Evolutionary conservation across 2,329 filamentous ascomycete genomes (phyloP).

Genomic region (Diaporthe velutina): DNA sequence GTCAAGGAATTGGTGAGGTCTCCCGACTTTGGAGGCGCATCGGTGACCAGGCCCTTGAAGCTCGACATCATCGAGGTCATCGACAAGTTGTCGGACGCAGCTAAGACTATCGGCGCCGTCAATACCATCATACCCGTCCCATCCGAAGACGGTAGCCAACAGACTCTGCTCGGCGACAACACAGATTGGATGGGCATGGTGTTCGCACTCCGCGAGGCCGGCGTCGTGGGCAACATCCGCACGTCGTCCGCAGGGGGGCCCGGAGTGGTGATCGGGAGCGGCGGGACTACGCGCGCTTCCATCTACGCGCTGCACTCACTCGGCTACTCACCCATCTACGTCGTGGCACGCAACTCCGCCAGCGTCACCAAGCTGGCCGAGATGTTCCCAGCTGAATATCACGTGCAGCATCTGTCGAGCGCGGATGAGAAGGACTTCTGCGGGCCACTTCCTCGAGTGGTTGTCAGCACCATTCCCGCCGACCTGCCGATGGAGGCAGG

Average conservation of each 20-base stretch:
- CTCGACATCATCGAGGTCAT: conserved; percentile 85
- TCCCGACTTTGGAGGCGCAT: conserved; percentile 88
- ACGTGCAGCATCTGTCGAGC: conserved; percentile 73
- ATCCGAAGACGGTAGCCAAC: conserved; percentile 52
- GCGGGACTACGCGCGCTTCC: conserved; percentile 91
- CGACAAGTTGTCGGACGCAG: conserved; percentile 84
- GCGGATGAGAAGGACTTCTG: conserved; percentile 63
- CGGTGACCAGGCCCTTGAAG: conserved; percentile 96
- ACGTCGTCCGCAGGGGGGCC: conserved; percentile 51
- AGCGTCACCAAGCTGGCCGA: conserved; percentile 77
- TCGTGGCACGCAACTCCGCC: conserved; percentile 80
- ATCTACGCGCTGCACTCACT: conserved; percentile 89
- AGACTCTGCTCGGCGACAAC: conserved; percentile 84
- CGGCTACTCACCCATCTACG: conserved; percentile 86
- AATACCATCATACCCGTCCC: conserved; percentile 86
- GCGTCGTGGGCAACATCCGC: conserved; percentile 60
- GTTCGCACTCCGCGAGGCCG: conserved; percentile 78
- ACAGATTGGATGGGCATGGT: conserved; percentile 97
- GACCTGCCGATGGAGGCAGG: conserved; percentile 83
- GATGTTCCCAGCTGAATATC: conserved; percentile 81
- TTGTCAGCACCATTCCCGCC: conserved; percentile 92
- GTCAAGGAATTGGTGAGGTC: conserved; percentile 76
- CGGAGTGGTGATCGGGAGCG: conserved; percentile 89
- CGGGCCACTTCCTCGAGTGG: conserved; percentile 71
- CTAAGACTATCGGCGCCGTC: conserved; percentile 87